phyloP scores from a whole-genome alignment of 805 yeast species.

The Lachancea kluyveri region DNA sequence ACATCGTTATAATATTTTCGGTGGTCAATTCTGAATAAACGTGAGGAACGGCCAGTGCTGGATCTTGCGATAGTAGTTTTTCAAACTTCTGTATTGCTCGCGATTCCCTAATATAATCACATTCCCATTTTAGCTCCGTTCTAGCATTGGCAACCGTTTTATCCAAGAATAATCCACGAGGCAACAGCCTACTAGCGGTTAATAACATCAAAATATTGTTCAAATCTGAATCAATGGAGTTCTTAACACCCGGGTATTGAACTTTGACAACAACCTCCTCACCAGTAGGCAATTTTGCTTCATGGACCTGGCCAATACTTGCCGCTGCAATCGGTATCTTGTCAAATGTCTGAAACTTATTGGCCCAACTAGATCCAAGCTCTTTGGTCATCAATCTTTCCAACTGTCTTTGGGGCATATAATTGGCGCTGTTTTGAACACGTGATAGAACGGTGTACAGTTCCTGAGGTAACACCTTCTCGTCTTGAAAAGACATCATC shows the following conservation, averaged over 20 bases:
- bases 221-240: constrained; percentile 89
- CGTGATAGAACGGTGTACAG: constrained; percentile 72
- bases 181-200: constrained; percentile 80
- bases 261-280: constrained; percentile 87
- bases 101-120: constrained; percentile 91
- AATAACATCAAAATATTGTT: constrained; percentile 76
- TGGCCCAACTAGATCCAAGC: constrained; percentile 74
- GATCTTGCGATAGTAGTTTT: constrained; percentile 50
- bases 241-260: constrained; percentile 95
- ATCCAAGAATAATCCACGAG: constrained; percentile 87
- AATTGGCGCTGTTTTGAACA: constrained; percentile 92
- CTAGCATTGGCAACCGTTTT: constrained; percentile 91
- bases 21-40: constrained; percentile 76
- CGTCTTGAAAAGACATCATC: constrained; percentile 91
- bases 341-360: constrained; percentile 65
- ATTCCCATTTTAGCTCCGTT: constrained; percentile 92
- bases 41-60: constrained; percentile 70
- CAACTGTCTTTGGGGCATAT: constrained; percentile 91
- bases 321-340: constrained; percentile 95
- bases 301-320: constrained; percentile 94
- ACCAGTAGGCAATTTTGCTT: constrained; percentile 61
- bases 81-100: constrained; percentile 62
- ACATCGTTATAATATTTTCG: constrained; percentile 83
- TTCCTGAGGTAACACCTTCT: constrained; percentile 75
- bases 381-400: constrained; percentile 67